Evolutionary conservation across 805 yeast species (phyloP).

Genomic region (Hanseniaspora thailandica): DNA sequence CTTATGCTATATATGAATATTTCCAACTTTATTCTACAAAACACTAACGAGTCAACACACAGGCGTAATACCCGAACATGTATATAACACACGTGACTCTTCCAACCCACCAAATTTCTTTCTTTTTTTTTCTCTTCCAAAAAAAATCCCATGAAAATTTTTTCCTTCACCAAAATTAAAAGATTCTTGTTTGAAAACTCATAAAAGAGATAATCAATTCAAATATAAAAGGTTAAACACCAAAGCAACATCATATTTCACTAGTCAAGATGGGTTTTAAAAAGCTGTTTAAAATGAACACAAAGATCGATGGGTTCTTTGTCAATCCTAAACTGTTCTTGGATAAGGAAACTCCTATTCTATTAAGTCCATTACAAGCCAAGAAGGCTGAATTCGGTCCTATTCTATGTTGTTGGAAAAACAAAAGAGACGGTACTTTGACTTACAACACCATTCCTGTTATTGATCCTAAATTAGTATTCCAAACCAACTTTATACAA

Average conservation of each 20-base stretch:
- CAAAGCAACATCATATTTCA: neutral
- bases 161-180: too few species aligned
- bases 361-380: slow-evolving; percentile 42
- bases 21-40: too few species aligned
- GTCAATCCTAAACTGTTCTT: slow-evolving; percentile 29
- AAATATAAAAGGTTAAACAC: too few species aligned
- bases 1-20: too few species aligned
- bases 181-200: too few species aligned
- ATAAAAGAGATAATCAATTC: too few species aligned
- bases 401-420: slow-evolving; percentile 70
- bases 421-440: slow-evolving; percentile 81
- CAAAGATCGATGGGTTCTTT: slow-evolving; percentile 9
- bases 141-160: too few species aligned
- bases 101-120: too few species aligned
- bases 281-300: neutral
- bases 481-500: slow-evolving; percentile 51
- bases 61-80: too few species aligned
- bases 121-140: too few species aligned
- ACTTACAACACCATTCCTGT: slow-evolving; percentile 75
- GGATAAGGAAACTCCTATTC: slow-evolving; percentile 25
- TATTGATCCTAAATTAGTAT: slow-evolving; percentile 39
- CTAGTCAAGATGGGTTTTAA: neutral
- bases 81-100: too few species aligned
- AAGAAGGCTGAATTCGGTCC: slow-evolving; percentile 59
- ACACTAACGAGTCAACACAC: too few species aligned